Evolutionary conservation across 352 stramenopile species (phyloP), one percentile per base, ranked within the genome.

Genomic region (Globisporangium apiculatum): DNA sequence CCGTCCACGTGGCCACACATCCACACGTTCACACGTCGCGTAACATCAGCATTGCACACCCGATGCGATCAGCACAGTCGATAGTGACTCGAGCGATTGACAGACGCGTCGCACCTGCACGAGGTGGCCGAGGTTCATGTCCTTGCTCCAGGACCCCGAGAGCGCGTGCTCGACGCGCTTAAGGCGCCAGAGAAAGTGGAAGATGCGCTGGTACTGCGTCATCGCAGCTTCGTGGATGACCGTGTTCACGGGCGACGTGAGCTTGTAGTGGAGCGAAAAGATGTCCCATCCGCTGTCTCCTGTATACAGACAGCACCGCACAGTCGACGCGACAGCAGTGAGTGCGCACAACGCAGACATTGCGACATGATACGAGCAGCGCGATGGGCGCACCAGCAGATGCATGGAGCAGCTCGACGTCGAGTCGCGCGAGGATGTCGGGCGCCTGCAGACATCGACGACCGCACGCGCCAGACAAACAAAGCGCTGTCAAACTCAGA

Each of bases 101-200:
- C 48, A 3, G 15, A 31, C 47, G 37, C 24, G 14, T 8, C 60
- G 35, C 72, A 93, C 83, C 68, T 95, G 83, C 46, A 98, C 74
- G 52, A 97, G 85, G 66, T 99, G 93, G 14, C 94, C 88, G 18
- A 98, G 75, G 59, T 96, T 97, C 73, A 97, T 98, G 62, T 98
- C 95, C 59, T 96, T 95, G 65, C 89, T 89, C 97, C 97, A 99
- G n/a, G 94, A 98, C 5, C 80, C 84, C 59, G 96, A 97, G 10
- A 99, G 68, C 53, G 93, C 97, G 47, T 95, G 77, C 61, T 96
- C 89, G 6, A 96, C 87, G 36, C 89, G 85, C 66, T 97, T 97
- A 57, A 97, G 68, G 35, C 82, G 72, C 84, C 89, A 97, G 37
- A 97, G 66, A 64, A 96, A 96, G 45, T 85, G 78, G 64, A 97